phyloP scores from a whole-genome alignment of 1,284 basidiomycete genomes.

The Schizophyllum commune region DNA sequence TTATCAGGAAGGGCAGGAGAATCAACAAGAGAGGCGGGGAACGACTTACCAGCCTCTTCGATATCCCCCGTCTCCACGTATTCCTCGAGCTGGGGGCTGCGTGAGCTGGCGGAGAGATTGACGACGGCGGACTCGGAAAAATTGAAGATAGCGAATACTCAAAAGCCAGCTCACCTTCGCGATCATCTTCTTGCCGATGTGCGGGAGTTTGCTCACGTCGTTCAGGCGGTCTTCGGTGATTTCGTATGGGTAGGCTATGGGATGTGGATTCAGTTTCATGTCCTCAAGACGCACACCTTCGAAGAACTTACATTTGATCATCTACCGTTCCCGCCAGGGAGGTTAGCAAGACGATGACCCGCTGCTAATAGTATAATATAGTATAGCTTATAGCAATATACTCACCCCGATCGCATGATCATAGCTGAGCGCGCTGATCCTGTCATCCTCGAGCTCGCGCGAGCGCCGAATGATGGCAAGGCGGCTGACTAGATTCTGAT shows the following conservation, averaged over 20 bases:
- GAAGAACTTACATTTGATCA: conserved; percentile 47
- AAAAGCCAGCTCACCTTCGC: conserved; percentile 38
- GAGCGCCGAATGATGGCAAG: conserved; percentile 52
- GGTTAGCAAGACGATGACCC: too few relatives aligned
- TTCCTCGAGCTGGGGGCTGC: conserved; percentile 45
- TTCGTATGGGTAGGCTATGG: conserved; percentile 52
- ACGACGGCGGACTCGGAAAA: too few relatives aligned
- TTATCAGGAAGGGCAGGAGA: too few relatives aligned
- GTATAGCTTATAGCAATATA: too few relatives aligned
- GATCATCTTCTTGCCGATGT: conserved; percentile 52
- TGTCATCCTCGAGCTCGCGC: conserved; percentile 56
- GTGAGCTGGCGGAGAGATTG: too few relatives aligned
- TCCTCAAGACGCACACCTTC: neutral
- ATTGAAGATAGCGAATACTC: neutral
- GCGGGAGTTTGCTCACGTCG: conserved; percentile 49
- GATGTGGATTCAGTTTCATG: neutral
- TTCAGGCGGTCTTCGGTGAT: conserved; percentile 35
- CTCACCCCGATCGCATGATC: conserved; percentile 59
- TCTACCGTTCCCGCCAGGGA: too few relatives aligned
- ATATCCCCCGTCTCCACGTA: conserved; percentile 50
- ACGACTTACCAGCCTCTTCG: conserved; percentile 42
- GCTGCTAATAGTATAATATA: too few relatives aligned
- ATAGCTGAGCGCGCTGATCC: conserved; percentile 59
- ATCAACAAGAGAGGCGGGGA: too few relatives aligned
- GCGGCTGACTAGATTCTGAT: conserved; percentile 49